Evolutionary conservation across 345 rosid species (phyloP), one percentile per base, ranked within the genome.

Genomic region (Hibiscus tridactylites): DNA sequence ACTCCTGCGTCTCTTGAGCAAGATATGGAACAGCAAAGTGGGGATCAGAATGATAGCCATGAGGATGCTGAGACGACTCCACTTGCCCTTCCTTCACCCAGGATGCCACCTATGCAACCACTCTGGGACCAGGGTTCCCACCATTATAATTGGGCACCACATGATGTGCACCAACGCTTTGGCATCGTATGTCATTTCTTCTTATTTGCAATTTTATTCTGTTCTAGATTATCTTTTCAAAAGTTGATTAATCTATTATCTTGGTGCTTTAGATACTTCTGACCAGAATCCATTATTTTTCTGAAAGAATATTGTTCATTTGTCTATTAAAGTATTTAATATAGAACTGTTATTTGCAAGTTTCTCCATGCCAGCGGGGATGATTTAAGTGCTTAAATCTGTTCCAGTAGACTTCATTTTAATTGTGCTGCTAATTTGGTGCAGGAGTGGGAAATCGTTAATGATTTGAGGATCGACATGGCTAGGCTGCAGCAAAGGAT

Each of bases 401-500:
- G 21, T 71, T 8, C 15, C 13, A 53, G 60, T 65, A 69, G 10
- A 70, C 17, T 28, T 8, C 24, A 31, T 37, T 47, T 65, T 26
- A 44, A 52, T 72, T 9, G 24, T 49, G 19, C 24, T 58, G 60
- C 71, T 66, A 46, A 61, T 76, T 60, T 80, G 33, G 52, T 73
- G 69, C 85, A 94, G 98, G 96, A 91, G 42, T 94, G 96, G 95
- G 97, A 91, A 52, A 80, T 85, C 59, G 66, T 90, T 68, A 94
- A 82, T 68, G 97, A 91, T 79, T 54, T 94, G 85, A 85, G 98
- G 84, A 70, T 88, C 65, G 98, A 91, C 84, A 94, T 94, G 98
- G 90, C 88, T 16, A 83, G 97, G 80, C 81, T 94, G 63, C 97
- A 94, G 68, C 98, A 94, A 60, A 88, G 95, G 83, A 94, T 94